These are phyloP conservation scores for Tetrahymena thermophila DNA, from an alignment of 73 alveolate species.

Conservation along the genomic window DNA sequence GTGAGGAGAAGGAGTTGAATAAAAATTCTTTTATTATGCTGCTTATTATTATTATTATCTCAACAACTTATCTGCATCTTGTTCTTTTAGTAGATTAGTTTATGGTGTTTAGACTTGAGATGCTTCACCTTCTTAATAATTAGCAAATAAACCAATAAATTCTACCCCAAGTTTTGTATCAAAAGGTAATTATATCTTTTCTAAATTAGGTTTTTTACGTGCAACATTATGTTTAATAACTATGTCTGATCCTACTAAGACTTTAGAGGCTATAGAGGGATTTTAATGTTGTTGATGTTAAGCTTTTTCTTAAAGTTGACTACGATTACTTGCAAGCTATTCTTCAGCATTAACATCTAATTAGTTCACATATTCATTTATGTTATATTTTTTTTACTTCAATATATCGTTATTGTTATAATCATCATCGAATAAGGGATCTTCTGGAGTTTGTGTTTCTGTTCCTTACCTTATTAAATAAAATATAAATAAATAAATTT, in stretches of 20 bases:
- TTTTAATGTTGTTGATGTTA: background rate
- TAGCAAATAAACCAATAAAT: background rate
- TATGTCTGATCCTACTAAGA: background rate
- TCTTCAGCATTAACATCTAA: background rate
- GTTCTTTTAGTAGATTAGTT: background rate
- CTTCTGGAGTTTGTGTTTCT: background rate
- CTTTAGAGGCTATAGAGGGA: background rate
- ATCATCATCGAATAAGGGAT: background rate
- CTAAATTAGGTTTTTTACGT: background rate
- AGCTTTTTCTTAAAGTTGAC: background rate
- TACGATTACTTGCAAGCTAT: background rate
- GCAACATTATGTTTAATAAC: background rate
- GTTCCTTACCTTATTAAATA: background rate
- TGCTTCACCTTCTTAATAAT: background rate
- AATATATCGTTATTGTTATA: background rate
- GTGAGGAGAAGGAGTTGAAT: background rate
- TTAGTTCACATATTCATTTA: background rate
- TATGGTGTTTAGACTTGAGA: background rate
- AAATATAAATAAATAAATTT: background rate
- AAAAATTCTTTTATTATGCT: background rate
- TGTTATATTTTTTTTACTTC: background rate
- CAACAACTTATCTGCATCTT: background rate
- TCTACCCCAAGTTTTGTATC: background rate
- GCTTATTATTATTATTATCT: background rate
- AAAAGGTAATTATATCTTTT: background rate